phyloP scores from a whole-genome alignment of 768 basidiomycete species.

The Kwoniella mangroviensis region DNA sequence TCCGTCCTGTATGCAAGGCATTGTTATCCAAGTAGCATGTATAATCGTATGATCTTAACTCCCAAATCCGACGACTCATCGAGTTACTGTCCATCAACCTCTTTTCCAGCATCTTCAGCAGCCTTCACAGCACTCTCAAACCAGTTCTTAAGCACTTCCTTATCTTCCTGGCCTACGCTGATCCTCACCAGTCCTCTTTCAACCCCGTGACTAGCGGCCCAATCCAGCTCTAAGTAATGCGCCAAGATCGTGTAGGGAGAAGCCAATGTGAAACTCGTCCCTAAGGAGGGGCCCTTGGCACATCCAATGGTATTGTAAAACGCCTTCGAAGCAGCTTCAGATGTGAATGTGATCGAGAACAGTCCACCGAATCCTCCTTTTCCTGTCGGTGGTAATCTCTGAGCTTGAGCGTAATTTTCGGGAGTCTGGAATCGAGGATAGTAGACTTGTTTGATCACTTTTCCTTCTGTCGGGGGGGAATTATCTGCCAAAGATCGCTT shows the following conservation, averaged over 20 bases:
- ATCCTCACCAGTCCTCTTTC: conserved; percentile 82
- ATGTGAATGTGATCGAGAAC: conserved; percentile 83
- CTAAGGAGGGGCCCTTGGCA: conserved; percentile 79
- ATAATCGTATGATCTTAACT: background rate
- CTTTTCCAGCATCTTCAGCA: conserved; percentile 65
- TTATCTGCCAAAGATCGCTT: conserved; percentile 60
- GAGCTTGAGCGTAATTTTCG: conserved; percentile 69
- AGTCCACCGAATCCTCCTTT: conserved; percentile 79
- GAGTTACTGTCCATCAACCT: background rate
- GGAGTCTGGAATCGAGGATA: conserved; percentile 84
- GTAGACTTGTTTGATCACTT: conserved; percentile 78
- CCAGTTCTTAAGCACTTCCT: conserved; percentile 63
- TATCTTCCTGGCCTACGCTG: conserved; percentile 87
- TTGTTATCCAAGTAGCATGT: background rate
- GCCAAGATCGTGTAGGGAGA: conserved; percentile 92
- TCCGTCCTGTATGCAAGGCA: conserved; percentile 10
- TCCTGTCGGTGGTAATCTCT: conserved; percentile 62
- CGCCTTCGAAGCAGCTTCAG: conserved; percentile 68
- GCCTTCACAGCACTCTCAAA: conserved; percentile 72
- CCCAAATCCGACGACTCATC: background rate
- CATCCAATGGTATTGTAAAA: conserved; percentile 85
- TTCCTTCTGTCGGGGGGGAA: conserved; percentile 31
- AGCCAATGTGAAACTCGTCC: conserved; percentile 94
- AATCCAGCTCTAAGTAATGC: conserved; percentile 85
- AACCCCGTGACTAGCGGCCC: conserved; percentile 87